Base-by-base conservation (phyloP, 2,329 filamentous ascomycete species). In the Incumbomyces delicatus region DNA sequence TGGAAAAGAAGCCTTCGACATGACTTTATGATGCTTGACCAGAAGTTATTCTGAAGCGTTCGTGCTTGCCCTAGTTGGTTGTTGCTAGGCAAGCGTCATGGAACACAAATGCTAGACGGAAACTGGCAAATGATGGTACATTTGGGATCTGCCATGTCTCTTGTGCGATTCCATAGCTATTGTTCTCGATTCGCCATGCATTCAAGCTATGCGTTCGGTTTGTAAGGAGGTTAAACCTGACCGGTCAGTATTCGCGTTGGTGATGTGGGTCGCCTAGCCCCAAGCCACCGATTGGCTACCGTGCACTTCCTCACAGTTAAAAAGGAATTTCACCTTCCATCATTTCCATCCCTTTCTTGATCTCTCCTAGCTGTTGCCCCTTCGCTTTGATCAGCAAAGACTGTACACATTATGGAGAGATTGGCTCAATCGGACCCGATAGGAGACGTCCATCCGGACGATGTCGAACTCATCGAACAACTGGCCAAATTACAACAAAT, bases 401-500 rank as follows among this genome's bases (percentile, higher is more conserved):
- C 14, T 16, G 13, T 13, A 18, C 2, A 44, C 14, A 8, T 13
- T 10, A 16, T 37, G 33, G 33, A 4, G 17, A 41, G n/a, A 6
- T 16, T 16, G 22, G 20, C 27, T 3, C 13, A 16, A 14, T 10
- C 18, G 13, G 27, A 29, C 11, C 16, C 7, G 7, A 18, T 20
- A 10, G 36, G 30, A 22, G 36, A 41, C 11, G 39, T 56, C n/a
- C 44, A 56, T 17, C 50, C 48, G 13, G 53, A 55, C 27, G 55
- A 57, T 47, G 46, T 46, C 14, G 47, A 55, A 18, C 44, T 57
- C 17, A 38, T 55, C 20, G 54, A 51, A 27, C 47, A 52, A 30
- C 40, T 57, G 32, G 55, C 55, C 17, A 55, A 51, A 43, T 48
- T 56, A 36, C 55, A 57, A 33, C 39, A 51, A 40, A 55, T 56